Conservation (phyloP, 2,329 filamentous ascomycete species). For the Colletotrichum musicola region DNA sequence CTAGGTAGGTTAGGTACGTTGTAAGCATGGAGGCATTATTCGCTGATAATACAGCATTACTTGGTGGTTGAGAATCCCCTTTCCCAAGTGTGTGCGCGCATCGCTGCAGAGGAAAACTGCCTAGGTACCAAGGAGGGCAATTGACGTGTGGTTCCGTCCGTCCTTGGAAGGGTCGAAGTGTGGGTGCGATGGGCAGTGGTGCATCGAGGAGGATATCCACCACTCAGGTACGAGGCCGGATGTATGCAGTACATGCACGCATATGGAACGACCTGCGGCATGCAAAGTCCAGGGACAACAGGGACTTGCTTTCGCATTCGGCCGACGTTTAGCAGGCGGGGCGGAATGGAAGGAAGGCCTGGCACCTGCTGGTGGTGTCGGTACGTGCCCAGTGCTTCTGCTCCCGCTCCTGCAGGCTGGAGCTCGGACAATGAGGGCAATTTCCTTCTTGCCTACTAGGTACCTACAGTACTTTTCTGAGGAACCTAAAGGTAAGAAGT, state of each 20-base stretch:
- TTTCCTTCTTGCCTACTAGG: too few relatives aligned
- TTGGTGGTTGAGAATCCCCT: too few relatives aligned
- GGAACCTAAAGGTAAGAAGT: too few relatives aligned
- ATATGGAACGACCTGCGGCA: not conserved
- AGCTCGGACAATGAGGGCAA: too few relatives aligned
- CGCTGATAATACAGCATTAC: too few relatives aligned
- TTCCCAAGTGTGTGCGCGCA: too few relatives aligned
- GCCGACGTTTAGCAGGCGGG: constrained; percentile 31
- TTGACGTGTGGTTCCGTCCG: constrained; percentile 3
- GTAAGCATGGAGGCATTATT: too few relatives aligned
- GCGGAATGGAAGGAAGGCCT: not conserved
- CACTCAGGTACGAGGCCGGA: constrained; percentile 33
- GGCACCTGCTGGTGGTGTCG: too few relatives aligned
- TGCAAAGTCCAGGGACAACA: constrained; percentile 14
- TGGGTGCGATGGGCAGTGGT: not conserved
- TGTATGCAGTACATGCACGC: constrained; percentile 26
- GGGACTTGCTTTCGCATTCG: constrained; percentile 23
- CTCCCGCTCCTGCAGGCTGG: not conserved
- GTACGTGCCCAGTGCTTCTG: not conserved
- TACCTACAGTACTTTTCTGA: too few relatives aligned
- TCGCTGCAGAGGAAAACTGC: too few relatives aligned
- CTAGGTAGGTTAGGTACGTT: too few relatives aligned
- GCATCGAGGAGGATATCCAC: constrained; percentile 24
- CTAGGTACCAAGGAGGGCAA: too few relatives aligned
- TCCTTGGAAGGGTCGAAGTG: not conserved